Evolutionary conservation across 2,329 filamentous ascomycete genomes (phyloP).

Genomic region (Fusarium sororula): DNA sequence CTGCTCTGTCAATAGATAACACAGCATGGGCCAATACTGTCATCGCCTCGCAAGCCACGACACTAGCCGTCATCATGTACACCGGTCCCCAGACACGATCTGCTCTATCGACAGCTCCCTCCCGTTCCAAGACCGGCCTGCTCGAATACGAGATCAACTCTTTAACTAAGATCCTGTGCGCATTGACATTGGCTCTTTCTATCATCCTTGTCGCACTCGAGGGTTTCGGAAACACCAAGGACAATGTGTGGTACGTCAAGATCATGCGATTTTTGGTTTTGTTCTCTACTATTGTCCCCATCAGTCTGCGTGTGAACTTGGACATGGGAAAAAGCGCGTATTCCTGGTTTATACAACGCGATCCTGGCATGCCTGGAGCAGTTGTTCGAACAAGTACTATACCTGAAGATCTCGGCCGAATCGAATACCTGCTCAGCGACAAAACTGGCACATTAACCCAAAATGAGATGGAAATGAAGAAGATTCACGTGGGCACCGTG

Average conservation of each 20-base stretch:
- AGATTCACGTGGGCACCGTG: conserved; percentile 97
- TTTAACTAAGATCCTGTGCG: conserved; percentile 93
- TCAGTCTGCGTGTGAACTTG: conserved; percentile 93
- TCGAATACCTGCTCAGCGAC: conserved; percentile 95
- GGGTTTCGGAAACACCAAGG: conserved; percentile 75
- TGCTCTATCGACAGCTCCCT: conserved; percentile 89
- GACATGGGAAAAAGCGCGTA: conserved; percentile 98
- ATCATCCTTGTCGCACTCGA: conserved; percentile 88
- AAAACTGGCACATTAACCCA: conserved; percentile 98
- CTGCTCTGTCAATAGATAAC: conserved; percentile 90
- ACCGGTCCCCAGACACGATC: conserved; percentile 95
- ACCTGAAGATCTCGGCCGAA: conserved; percentile 92
- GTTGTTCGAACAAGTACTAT: conserved; percentile 97
- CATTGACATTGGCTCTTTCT: conserved; percentile 85
- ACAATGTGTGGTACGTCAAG: conserved; percentile 88
- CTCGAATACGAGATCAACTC: conserved; percentile 97
- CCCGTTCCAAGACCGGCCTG: conserved; percentile 91
- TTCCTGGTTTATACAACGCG: conserved; percentile 92
- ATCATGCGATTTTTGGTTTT: conserved; percentile 98
- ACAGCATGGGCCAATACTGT: conserved; percentile 99
- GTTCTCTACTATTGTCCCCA: conserved; percentile 99
- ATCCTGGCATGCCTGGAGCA: conserved; percentile 88
- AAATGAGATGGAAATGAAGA: conserved; percentile 99
- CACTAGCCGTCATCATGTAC: conserved; percentile 90
- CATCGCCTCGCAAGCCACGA: conserved; percentile 89